These are phyloP conservation scores for Prunus persica DNA, from an alignment of 306 rosid genomes.

Conservation along the genomic window Prunus_persica_NCBIv2 NC_034009.1:46700001-46700500, in stretches of 20 bases:
- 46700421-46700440: conserved; percentile 85
- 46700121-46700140: conserved; percentile 73
- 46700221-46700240: conserved; percentile 66
- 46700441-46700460: conserved; percentile 54
- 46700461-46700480: neutral
- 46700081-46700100: conserved; percentile 80
- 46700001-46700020: conserved; percentile 37
- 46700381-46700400: conserved; percentile 69
- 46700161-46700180: conserved; percentile 69
- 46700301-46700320: conserved; percentile 81
- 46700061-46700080: conserved; percentile 84
- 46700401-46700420: conserved; percentile 61
- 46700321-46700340: conserved; percentile 91
- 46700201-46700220: conserved; percentile 42
- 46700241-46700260: conserved; percentile 83
- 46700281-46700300: conserved; percentile 86
- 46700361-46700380: conserved; percentile 95
- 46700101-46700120: conserved; percentile 70
- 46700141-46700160: conserved; percentile 61
- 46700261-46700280: conserved; percentile 94
- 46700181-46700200: conserved; percentile 55
- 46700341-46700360: conserved; percentile 97
- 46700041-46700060: conserved; percentile 84
- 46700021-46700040: conserved; percentile 86
- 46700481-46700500: neutral